Evolutionary conservation across 2,329 filamentous ascomycete genomes (phyloP).

Genomic region (Alternaria postmessia): DNA sequence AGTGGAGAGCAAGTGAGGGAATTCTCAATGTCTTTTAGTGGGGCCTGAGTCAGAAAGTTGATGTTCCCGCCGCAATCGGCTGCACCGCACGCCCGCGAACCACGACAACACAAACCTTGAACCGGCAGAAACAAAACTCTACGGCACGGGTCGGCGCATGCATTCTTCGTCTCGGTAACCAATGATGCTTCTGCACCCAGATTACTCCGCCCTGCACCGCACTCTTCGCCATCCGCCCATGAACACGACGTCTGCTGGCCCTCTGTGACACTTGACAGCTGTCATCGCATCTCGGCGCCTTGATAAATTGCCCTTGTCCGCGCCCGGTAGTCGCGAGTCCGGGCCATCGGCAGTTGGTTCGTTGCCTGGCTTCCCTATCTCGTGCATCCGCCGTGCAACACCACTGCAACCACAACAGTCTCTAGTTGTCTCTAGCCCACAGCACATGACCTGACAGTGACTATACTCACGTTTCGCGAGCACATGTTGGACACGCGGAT

Average conservation of each 20-base stretch:
- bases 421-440: not conserved
- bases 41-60: slow-evolving; percentile 26
- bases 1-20: slow-evolving; percentile 14
- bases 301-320: not conserved
- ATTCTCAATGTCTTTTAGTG: slow-evolving; percentile 16
- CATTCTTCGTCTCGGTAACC: not conserved
- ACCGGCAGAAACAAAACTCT: slow-evolving; percentile 1
- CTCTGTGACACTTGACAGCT: slow-evolving; percentile 10
- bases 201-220: not conserved
- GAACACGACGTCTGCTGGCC: not conserved
- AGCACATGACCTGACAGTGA: not conserved
- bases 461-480: not conserved
- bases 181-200: not conserved
- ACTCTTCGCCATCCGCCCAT: not conserved
- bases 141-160: slow-evolving; percentile 9
- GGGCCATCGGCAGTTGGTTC: not conserved
- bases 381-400: not conserved
- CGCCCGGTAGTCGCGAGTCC: not conserved
- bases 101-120: not conserved
- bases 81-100: slow-evolving; percentile 11
- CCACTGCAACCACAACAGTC: not conserved
- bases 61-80: slow-evolving; percentile 17
- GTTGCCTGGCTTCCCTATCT: not conserved
- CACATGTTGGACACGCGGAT: not conserved
- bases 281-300: slow-evolving; percentile 5